Conservation (phyloP, 352 stramenopile genomes). For the Phytophthora pini region DNA sequence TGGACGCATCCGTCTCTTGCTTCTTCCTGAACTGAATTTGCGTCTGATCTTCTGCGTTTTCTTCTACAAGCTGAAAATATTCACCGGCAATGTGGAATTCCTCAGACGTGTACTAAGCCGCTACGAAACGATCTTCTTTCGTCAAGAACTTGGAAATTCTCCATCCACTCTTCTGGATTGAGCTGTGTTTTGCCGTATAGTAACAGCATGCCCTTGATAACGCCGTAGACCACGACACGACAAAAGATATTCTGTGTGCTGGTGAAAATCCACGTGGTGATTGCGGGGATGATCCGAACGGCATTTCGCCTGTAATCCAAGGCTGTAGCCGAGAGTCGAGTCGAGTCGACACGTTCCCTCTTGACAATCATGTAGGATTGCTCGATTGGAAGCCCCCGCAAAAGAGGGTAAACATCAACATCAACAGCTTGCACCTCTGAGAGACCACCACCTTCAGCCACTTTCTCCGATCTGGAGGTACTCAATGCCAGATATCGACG, state of each 20-base stretch:
- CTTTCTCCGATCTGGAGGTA: no score
- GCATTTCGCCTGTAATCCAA: conserved; percentile 8
- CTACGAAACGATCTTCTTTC: no score
- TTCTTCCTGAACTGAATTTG: no score
- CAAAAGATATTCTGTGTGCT: no score
- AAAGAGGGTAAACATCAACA: conserved; percentile 7
- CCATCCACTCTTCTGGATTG: not conserved
- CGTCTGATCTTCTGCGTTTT: no score
- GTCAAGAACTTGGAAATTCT: no score
- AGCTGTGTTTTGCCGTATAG: not conserved
- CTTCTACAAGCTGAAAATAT: no score
- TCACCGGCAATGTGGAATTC: no score
- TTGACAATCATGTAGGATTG: not conserved
- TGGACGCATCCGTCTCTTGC: no score
- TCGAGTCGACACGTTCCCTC: not conserved
- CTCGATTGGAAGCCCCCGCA: not conserved
- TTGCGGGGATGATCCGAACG: not conserved
- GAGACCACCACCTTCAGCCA: not conserved
- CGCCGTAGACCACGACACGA: no score
- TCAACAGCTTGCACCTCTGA: not conserved
- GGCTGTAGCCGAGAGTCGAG: not conserved
- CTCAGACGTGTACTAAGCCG: no score
- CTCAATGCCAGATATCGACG: not conserved
- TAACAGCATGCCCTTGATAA: no score
- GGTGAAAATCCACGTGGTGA: conserved; percentile 1